A percentile compares a stretch with the other conserved stretches of the same genome.
Evolutionary conservation across 306 rosid species (phyloP).

Genomic region (Lablab purpureus): DNA sequence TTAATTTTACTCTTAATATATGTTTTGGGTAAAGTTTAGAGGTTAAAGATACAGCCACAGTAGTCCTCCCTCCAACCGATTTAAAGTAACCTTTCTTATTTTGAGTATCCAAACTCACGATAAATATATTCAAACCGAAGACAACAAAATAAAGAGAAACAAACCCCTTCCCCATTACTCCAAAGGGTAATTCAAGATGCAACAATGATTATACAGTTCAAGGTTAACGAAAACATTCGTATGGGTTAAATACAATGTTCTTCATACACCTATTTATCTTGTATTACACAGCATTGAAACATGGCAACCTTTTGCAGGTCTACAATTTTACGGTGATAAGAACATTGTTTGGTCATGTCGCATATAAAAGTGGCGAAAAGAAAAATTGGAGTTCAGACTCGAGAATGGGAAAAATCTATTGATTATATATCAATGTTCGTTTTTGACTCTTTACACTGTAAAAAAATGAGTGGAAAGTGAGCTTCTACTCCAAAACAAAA

Average conservation of each 20-base stretch:
- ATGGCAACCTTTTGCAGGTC: not conserved
- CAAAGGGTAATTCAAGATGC: not conserved
- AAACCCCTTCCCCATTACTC: not conserved
- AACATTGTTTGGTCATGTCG: not conserved
- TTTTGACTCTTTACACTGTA: constrained; percentile 59
- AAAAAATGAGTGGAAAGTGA: constrained; percentile 59
- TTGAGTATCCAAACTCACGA: not conserved
- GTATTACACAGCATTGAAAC: not conserved
- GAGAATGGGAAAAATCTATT: constrained; percentile 46
- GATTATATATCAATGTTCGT: constrained; percentile 42
- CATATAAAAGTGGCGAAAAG: not conserved
- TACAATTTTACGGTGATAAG: not conserved
- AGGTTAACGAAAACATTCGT: not conserved
- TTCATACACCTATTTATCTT: not conserved
- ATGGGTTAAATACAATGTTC: not conserved
- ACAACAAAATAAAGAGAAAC: not conserved
- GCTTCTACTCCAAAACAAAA: constrained; percentile 53
- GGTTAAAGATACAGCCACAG: too few relatives aligned
- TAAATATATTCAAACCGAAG: not conserved
- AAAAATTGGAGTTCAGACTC: not conserved
- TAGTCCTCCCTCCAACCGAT: too few relatives aligned
- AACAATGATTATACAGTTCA: not conserved
- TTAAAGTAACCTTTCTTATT: not conserved
- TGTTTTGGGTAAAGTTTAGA: too few relatives aligned
- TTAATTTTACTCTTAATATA: too few relatives aligned